phyloP scores from a whole-genome alignment of 2,329 filamentous ascomycete species.

The Cordyceps farinosa region DNA sequence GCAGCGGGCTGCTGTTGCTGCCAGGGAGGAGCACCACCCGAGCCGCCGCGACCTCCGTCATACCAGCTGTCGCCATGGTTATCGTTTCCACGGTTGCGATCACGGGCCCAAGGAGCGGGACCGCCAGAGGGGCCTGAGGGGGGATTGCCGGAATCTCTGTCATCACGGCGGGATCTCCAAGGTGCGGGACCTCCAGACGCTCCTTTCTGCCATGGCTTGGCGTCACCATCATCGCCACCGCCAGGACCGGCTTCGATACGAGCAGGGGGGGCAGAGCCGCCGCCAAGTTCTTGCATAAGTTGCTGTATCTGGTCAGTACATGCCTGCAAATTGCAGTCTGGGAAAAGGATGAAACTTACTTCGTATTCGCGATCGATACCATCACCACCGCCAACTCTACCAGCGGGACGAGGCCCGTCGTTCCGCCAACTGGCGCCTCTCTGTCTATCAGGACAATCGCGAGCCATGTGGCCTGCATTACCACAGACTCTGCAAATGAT shows the following conservation, averaged over 20 bases:
- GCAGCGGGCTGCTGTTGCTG: constrained; percentile 24
- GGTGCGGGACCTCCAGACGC: constrained; percentile 81
- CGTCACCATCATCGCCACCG: constrained; percentile 53
- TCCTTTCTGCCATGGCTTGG: constrained; percentile 85
- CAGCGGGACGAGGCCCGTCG: constrained; percentile 54
- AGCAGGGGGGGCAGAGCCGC: constrained; percentile 65
- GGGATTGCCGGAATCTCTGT: constrained; percentile 43
- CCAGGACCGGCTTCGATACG: constrained; percentile 84
- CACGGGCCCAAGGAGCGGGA: constrained; percentile 60
- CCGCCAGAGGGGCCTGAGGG: constrained; percentile 36
- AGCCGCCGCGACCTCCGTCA: constrained; percentile 27
- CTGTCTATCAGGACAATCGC: constrained; percentile 93
- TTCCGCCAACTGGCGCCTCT: constrained; percentile 91
- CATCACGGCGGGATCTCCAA: constrained; percentile 61
- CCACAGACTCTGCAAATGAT: constrained; percentile 98
- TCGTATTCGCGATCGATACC: constrained; percentile 92
- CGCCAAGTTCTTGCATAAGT: constrained; percentile 96
- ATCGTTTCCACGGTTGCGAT: constrained; percentile 50
- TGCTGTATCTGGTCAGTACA: constrained; percentile 56
- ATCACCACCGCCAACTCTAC: constrained; percentile 71
- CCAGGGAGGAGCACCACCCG: constrained; percentile 44
- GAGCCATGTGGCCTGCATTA: constrained; percentile 96
- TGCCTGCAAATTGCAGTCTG: neutral
- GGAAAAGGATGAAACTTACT: constrained; percentile 50
- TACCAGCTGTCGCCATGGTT: constrained; percentile 30